A percentile compares a stretch with the other conserved stretches of the same genome.
These are phyloP conservation scores for Chenopodium quinoa DNA, from an alignment of 148 eudicot species.

Conservation along the genomic window DNA sequence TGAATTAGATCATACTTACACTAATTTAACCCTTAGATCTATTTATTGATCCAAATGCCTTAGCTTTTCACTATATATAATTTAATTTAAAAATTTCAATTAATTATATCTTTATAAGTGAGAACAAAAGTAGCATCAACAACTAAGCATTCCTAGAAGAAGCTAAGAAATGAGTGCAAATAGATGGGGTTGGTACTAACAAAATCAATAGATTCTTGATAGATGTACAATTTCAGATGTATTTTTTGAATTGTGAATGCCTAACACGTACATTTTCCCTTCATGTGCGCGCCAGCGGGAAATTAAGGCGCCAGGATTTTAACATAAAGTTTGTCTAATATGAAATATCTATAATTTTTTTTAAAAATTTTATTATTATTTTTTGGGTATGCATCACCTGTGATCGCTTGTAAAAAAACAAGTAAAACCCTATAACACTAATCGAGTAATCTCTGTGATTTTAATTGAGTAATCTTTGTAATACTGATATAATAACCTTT, in stretches of 20 bases:
- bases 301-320: conserved; percentile 15
- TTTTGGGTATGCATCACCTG: no score
- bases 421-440: no score
- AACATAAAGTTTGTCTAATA: background rate
- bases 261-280: background rate
- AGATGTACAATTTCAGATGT: background rate
- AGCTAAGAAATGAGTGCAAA: background rate
- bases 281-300: conserved; percentile 27
- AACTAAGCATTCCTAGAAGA: background rate
- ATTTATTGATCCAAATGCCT: background rate
- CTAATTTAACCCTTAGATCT: background rate
- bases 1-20: background rate
- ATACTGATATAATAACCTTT: no score
- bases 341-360: background rate
- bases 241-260: background rate
- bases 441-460: no score
- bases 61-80: background rate
- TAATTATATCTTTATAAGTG: no score
- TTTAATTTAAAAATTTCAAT: no score
- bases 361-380: no score
- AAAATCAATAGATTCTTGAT: conserved; percentile 2
- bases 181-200: background rate
- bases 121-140: background rate
- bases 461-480: no score
- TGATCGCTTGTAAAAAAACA: no score